phyloP scores from a whole-genome alignment of 2,329 filamentous ascomycete species.

The Neonectria ditissima region DNA sequence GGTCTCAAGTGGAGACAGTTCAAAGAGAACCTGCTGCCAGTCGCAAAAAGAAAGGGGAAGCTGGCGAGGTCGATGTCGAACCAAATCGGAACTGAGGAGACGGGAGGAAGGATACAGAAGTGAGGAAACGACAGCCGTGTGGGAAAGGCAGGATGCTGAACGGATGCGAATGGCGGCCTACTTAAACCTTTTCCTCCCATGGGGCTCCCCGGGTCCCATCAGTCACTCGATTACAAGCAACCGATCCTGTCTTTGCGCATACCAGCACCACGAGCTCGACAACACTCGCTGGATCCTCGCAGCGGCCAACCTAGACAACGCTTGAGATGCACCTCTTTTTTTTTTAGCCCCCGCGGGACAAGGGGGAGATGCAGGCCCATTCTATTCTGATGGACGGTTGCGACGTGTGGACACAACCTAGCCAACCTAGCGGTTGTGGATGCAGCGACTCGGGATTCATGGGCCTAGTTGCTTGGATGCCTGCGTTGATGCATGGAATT shows the following conservation, averaged over 20 bases:
- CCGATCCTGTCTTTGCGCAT: conserved; percentile 7
- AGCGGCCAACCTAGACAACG: conserved; percentile 6
- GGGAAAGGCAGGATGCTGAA: conserved; percentile 1
- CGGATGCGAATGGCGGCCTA: conserved; percentile 7
- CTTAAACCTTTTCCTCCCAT: conserved; percentile 9
- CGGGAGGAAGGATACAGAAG: background rate
- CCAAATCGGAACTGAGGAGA: background rate
- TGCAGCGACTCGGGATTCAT: background rate
- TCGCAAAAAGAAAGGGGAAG: conserved; percentile 1
- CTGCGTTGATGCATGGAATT: background rate
- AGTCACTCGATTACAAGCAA: conserved; percentile 8
- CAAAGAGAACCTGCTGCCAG: background rate
- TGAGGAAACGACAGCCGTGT: conserved; percentile 1
- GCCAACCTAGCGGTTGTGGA: background rate
- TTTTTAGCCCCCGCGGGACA: conserved; percentile 16
- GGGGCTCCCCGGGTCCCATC: background rate
- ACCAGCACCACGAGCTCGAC: conserved; percentile 3
- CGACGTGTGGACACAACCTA: conserved; percentile 1
- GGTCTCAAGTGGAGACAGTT: background rate
- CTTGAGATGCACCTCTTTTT: conserved; percentile 3
- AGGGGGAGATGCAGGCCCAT: background rate
- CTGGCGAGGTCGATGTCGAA: background rate
- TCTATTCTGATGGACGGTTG: conserved; percentile 9
- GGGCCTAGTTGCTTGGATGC: background rate
- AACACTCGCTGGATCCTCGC: conserved; percentile 11